Base-by-base conservation (phyloP, 805 yeast genomes). In the Millerago galiae region DNA sequence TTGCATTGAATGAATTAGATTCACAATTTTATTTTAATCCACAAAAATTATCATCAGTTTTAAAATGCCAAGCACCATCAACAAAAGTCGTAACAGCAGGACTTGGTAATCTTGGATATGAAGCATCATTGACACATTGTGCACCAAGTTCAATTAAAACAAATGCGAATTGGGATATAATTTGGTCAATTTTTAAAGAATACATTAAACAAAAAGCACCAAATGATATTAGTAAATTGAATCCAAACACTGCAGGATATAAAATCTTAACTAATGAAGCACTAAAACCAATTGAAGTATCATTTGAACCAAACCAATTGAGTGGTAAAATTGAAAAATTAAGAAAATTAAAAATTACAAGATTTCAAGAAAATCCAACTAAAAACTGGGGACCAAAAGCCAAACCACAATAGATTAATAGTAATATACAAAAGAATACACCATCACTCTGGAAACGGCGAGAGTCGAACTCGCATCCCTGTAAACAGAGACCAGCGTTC, bases 331-430 rank as follows among this genome's bases (percentile, higher is more conserved):
- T 89, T 42, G 78, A 77, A 52, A 68, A 63, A 42, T 66, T 87
- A 41, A 73, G 96, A 55, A 80, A 76, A 49, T 72, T 87, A 45
- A 88, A 88, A 63, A 77, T 91, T 58, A 88, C 88, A 12, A 72
- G 96, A 54, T 91, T 74, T 63, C 99, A 90, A 60, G 89, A 81
- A 57, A 91, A 90, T 57, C 99, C 99, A 13, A 75, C 88, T 1
- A 86, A 85, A 59, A 82, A 86, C 60, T 93, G 99, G 99, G 99
- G 99, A 2, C 99, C 98, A 30, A 87, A 84, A 66, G 79, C 96
- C 3, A 79, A 83, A 56, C 95, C 95, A 31, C 58, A 55, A 46
- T 54, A 33, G 39, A 17, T 17, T 21, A 26, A 21, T n/a, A 40
- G 9, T 29, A 29, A 29, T 2, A 3, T n/a, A 9, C 9, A 29